Base-by-base conservation (phyloP, 257 asterid species). In the Verbascum thapsus region DNA sequence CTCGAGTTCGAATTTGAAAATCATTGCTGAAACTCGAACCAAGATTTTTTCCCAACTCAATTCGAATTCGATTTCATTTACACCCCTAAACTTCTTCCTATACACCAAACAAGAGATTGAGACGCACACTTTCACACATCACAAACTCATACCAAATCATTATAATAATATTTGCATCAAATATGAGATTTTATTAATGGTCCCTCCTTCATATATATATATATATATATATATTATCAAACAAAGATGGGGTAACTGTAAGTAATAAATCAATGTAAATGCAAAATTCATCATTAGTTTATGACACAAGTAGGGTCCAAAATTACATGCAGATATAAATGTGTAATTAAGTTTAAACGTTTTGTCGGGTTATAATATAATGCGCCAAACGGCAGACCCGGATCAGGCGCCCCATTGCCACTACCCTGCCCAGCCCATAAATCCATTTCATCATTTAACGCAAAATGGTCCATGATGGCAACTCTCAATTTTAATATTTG, bases 381-480 rank as follows among this genome's bases (percentile, higher is more conserved):
- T 71, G 76, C 76, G 54, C 50, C 59, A 30, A 17, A 53, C 66
- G 55, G 35, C 72, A 57, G 74, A 53, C 70, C 77, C 75, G 74
- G 77, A 67, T 71, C 77, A 76, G 77, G 48, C 80, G 80, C 76
- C 74, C 71, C 70, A 30, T 32, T 26, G 5, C 5, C 5, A n/a
- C n/a, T n/a, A n/a, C n/a, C n/a, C n/a, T n/a, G n/a, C n/a, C n/a
- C n/a, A n/a, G 32, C 71, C 39, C 67, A 26, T 56, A 32, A 44
- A 53, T 75, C 1, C 62, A 61, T 58, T 17, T 56, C 63, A 54
- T 61, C 70, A 61, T 67, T 62, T 58, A 60, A 56, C 53, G 42
- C 74, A 7, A 55, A n/a, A 63, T 67, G 72, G 69, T 72, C 72
- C 10, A 1, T 19, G n/a, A n/a, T n/a, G n/a, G 8, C 7, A 1